Evolutionary conservation across 1,284 basidiomycete species (phyloP), one percentile per base, ranked within the genome.

Genomic region (Irpex sp.): DNA sequence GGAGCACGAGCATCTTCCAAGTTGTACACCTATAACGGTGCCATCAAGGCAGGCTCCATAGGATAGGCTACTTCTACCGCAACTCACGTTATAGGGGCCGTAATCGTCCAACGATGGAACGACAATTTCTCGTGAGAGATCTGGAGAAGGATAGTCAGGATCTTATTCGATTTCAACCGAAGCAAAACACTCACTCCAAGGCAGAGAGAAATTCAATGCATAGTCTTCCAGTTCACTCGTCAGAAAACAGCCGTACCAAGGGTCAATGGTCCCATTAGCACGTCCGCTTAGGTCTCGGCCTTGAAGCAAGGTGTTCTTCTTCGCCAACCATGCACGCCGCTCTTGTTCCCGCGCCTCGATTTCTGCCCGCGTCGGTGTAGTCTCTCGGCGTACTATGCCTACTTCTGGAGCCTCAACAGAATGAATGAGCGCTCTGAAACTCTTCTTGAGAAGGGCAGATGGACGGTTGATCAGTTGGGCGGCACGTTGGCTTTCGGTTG

Each of bases 141-240:
- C 47, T 50, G 47, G 21, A 54, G 19, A 26, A 26, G 21, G 26
- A 54, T 35, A 26, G 11, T 11, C 26, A 54, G 19, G 39, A 26
- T 26, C 35, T 56, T 2, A 15, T 7, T 7, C 9, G 47, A 50
- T 17, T 17, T 15, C 37, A 9, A 15, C 1, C 4, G 15, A 9
- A 9, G 37, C 9, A 39, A 50, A n/a, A 26, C 21, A 26, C 65
- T 49, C 35, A 66, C 65, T 65, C 72, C 74, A 75, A 0, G 74
- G 72, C 19, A 66, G 65, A 1, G 73, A 69, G 61, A 68, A 74
- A 56, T 74, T 75, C 19, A 70, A 57, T 5, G 73, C 74, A 68
- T 74, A 75, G 54, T 74, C 74, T 6, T 69, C 54, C 58, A 73
- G 57, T 65, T 74, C 70, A 55, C 71, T 69, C 36, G 66, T 69